phyloP scores from a whole-genome alignment of 352 stramenopile genomes.

The Phytopythium sindhum region DNA sequence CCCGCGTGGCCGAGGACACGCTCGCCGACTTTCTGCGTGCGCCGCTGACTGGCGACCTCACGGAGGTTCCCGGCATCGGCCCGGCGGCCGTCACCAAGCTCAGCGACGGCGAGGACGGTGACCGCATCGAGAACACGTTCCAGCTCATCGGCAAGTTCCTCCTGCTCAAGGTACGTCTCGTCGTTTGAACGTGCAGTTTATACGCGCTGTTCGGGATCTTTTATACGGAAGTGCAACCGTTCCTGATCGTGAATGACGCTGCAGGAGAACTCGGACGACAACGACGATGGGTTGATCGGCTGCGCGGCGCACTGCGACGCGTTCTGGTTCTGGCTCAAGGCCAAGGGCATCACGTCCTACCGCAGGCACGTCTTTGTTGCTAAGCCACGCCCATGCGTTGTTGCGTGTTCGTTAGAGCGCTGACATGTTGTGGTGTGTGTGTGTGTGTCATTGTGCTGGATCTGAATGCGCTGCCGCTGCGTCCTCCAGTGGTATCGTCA shows the following conservation, averaged over 20 bases:
- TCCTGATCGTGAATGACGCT: constrained; percentile 33
- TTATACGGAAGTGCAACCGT: too few relatives aligned
- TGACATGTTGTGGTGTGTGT: neutral
- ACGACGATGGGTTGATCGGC: constrained; percentile 87
- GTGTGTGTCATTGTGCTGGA: constrained; percentile 11
- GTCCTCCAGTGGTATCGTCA: constrained; percentile 91
- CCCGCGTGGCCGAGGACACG: constrained; percentile 88
- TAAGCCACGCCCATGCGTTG: too few relatives aligned
- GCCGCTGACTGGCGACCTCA: constrained; percentile 90
- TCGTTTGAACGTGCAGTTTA: too few relatives aligned
- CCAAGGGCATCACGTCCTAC: constrained; percentile 93
- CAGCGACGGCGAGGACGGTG: constrained; percentile 65
- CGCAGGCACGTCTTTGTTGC: constrained; percentile 52
- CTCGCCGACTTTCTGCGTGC: constrained; percentile 91
- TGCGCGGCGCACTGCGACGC: constrained; percentile 94
- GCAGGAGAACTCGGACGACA: constrained; percentile 81
- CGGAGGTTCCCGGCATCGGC: constrained; percentile 94
- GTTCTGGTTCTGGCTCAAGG: constrained; percentile 97
- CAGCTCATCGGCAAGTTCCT: constrained; percentile 96
- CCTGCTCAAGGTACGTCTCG: constrained; percentile 65
- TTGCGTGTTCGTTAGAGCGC: neutral
- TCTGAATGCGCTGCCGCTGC: constrained; percentile 3
- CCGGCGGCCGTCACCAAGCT: constrained; percentile 88
- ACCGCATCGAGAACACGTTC: constrained; percentile 96
- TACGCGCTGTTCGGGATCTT: too few relatives aligned